Percentiles rank a stretch among this genome's conserved stretches.
Evolutionary conservation across 2,329 filamentous ascomycete species (phyloP).

Genomic region (Whalleya microplaca): DNA sequence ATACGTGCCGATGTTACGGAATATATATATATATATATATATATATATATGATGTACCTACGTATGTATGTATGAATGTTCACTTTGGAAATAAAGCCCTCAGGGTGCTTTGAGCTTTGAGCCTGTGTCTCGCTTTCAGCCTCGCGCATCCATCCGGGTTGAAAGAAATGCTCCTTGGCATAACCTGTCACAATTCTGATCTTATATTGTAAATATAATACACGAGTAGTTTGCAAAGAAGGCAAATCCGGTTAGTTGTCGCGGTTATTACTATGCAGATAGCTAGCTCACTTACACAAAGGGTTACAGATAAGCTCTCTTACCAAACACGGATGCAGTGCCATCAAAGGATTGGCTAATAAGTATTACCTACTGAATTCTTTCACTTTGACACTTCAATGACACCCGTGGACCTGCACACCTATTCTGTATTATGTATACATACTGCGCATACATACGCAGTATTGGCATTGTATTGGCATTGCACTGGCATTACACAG

Average conservation of each 20-base stretch:
- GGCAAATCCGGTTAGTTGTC: background rate
- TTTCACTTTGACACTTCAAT: conserved; percentile 1
- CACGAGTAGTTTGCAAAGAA: background rate
- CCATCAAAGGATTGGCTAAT: conserved; percentile 16
- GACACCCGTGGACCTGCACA: no score
- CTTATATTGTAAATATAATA: background rate
- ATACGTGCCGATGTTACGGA: no score
- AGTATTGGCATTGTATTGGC: background rate
- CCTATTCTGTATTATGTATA: no score
- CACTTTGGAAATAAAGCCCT: background rate
- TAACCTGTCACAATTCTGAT: background rate
- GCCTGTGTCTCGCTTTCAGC: background rate
- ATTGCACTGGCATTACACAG: no score
- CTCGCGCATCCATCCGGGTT: background rate
- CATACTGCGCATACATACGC: background rate
- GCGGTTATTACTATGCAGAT: background rate
- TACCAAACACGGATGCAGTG: conserved; percentile 14
- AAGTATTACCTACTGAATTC: background rate
- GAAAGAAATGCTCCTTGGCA: background rate
- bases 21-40: no score
- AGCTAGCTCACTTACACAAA: conserved; percentile 11
- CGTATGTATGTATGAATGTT: no score
- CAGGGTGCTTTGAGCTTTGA: background rate
- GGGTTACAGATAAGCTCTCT: conserved; percentile 11
- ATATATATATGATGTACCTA: no score